Evolutionary conservation across 495 filamentous ascomycete genomes (phyloP).

Genomic region (Penicillium malachiteum): DNA sequence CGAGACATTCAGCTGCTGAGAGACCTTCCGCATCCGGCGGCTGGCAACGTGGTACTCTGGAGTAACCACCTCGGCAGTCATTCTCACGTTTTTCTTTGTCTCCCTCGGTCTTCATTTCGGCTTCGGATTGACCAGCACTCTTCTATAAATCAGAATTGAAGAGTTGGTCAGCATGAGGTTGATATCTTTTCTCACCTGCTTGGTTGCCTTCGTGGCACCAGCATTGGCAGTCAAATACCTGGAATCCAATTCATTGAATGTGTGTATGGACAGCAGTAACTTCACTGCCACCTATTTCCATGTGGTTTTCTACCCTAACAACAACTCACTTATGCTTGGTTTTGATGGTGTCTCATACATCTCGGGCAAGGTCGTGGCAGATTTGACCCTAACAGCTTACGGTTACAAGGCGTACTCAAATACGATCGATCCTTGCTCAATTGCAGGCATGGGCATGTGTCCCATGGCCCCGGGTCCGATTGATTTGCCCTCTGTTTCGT

Average conservation of each 20-base stretch:
- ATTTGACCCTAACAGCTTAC: slow-evolving; percentile 76
- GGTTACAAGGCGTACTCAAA: slow-evolving; percentile 66
- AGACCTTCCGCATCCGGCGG: slow-evolving; percentile 45
- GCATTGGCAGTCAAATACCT: slow-evolving; percentile 49
- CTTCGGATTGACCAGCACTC: not conserved
- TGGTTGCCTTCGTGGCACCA: slow-evolving; percentile 43
- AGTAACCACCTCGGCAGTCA: slow-evolving; percentile 30
- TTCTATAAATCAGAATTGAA: slow-evolving; percentile 4
- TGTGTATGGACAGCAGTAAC: slow-evolving; percentile 74
- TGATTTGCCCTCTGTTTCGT: slow-evolving; percentile 64
- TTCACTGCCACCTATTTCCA: slow-evolving; percentile 84
- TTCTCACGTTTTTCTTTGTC: slow-evolving; percentile 9
- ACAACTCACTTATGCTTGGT: slow-evolving; percentile 68
- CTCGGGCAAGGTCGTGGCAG: slow-evolving; percentile 77
- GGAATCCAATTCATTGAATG: slow-evolving; percentile 71
- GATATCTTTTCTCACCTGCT: slow-evolving; percentile 37
- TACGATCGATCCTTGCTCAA: slow-evolving; percentile 73
- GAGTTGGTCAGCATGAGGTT: slow-evolving; percentile 34
- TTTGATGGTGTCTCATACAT: slow-evolving; percentile 85
- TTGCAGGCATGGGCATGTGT: slow-evolving; percentile 74
- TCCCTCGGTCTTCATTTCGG: slow-evolving; percentile 8
- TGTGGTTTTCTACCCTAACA: slow-evolving; percentile 74
- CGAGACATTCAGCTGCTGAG: slow-evolving; percentile 8
- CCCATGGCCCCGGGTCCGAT: slow-evolving; percentile 90
- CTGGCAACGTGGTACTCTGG: slow-evolving; percentile 37